Percentiles rank a stretch among this genome's conserved stretches.
Evolutionary conservation across 2,329 filamentous ascomycete species (phyloP).

Genomic region (Colletotrichum incanum): DNA sequence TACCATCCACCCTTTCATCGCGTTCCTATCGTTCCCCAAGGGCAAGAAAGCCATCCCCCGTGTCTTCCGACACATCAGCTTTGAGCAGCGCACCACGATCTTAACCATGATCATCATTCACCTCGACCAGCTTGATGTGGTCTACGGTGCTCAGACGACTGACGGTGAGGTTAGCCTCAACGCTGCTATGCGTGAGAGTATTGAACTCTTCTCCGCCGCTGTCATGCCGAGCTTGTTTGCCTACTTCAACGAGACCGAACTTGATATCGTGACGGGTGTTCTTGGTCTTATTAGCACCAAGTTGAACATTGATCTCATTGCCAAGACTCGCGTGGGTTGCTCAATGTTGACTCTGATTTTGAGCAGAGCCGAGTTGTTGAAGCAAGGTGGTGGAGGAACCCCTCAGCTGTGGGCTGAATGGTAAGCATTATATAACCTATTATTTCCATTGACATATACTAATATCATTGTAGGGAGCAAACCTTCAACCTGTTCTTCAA

Average conservation of each 20-base stretch:
- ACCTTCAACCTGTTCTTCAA: slow-evolving; percentile 93
- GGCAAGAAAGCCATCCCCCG: slow-evolving; percentile 96
- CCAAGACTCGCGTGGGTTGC: slow-evolving; percentile 88
- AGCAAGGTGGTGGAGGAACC: slow-evolving; percentile 80
- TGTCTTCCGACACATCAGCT: slow-evolving; percentile 92
- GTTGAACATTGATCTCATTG: slow-evolving; percentile 87
- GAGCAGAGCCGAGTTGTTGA: slow-evolving; percentile 93
- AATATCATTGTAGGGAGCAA: slow-evolving; percentile 68
- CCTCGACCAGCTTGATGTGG: slow-evolving; percentile 91
- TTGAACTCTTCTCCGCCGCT: slow-evolving; percentile 89
- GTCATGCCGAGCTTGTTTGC: slow-evolving; percentile 93
- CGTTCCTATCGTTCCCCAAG: slow-evolving; percentile 93
- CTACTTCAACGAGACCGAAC: slow-evolving; percentile 90
- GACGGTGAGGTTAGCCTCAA: slow-evolving; percentile 82
- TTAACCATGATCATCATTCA: slow-evolving; percentile 97
- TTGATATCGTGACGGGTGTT: slow-evolving; percentile 92
- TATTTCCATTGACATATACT: not conserved
- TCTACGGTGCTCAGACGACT: slow-evolving; percentile 83
- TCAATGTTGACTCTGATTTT: slow-evolving; percentile 94
- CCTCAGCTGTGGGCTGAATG: slow-evolving; percentile 87
- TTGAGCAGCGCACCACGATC: slow-evolving; percentile 94
- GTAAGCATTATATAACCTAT: slow-evolving; percentile 59
- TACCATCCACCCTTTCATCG: slow-evolving; percentile 92
- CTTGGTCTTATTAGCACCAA: slow-evolving; percentile 88
- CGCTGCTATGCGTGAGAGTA: slow-evolving; percentile 86